Base-by-base conservation (phyloP, 202 grass and related monocot genomes). In the Schoenoplectus tabernaemontani region DNA sequence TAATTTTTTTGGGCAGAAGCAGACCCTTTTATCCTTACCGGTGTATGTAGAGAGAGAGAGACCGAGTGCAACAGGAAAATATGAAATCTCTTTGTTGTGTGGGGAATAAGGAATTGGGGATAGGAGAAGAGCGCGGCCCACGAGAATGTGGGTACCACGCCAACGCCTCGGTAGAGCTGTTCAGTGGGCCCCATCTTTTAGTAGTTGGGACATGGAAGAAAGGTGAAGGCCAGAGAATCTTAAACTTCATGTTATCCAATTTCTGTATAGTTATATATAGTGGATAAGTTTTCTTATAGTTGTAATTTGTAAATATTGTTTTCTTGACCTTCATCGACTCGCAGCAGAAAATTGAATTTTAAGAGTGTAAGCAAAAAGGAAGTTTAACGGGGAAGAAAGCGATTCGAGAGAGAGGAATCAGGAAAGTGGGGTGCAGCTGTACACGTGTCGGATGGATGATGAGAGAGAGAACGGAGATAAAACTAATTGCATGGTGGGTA, bases 121-220 rank as follows among this genome's bases (percentile, higher is more conserved):
- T 28, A 28, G 28, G 28, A 28, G 28, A 28, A 28, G 28, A 28
- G 28, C 28, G 28, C 28, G 28, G 28, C 28, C 28, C 28, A 28
- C 28, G 78, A 80, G 59, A 43, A 20, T 80, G 58, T 80, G 78
- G 78, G 78, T 4, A 64, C 78, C 58, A 80, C 39, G 20, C 58
- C 15, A 64, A 53, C 24, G 59, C 59, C 78, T 80, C 59, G 78
- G 61, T 8, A 33, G 2, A 36, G 30, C 43, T 59, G 78, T 80
- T 46, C 16, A 28, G 5, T 42, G 37, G 78, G 78, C 9, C 16
- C 78, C 37, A 16, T 11, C 15, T 66, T 80, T 30, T 66, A 65
- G 2, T 80, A 4, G 78, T 80, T 79, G 11, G 9, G 28, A 28
- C 28, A 28, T 28, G 28, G 28, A 28, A 36, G 38, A 41, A 59